These are phyloP conservation scores for Ophiostoma ulmi DNA, from an alignment of 2,329 filamentous ascomycete genomes.

Conservation along the genomic window DNA sequence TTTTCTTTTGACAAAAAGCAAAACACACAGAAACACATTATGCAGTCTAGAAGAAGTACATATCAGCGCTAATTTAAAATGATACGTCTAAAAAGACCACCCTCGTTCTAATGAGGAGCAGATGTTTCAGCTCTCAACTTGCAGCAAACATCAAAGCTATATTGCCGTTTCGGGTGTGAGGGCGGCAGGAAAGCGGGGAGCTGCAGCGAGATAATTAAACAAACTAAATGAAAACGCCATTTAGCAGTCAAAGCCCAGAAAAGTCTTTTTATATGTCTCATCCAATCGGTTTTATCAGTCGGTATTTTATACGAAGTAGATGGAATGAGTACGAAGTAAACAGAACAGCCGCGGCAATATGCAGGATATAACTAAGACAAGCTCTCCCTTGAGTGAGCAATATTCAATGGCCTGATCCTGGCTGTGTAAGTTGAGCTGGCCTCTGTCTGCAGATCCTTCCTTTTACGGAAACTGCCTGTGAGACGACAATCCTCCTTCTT, in stretches of 20 bases:
- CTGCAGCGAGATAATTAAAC: background rate
- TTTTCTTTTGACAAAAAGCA: too few relatives aligned
- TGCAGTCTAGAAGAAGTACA: too few relatives aligned
- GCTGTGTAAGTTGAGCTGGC: background rate
- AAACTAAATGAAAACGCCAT: background rate
- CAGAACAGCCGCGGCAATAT: too few relatives aligned
- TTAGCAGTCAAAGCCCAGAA: background rate
- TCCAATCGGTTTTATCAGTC: too few relatives aligned
- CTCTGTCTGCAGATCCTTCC: background rate
- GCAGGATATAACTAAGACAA: background rate
- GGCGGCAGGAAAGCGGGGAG: background rate
- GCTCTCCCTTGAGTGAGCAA: background rate
- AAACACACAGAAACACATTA: too few relatives aligned
- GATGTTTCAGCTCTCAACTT: background rate
- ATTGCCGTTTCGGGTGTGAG: background rate
- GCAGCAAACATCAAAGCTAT: background rate
- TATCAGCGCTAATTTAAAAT: too few relatives aligned
- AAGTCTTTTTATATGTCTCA: too few relatives aligned
- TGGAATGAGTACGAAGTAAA: too few relatives aligned
- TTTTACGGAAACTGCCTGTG: background rate
- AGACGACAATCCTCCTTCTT: background rate
- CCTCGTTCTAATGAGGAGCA: background rate
- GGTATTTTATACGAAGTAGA: too few relatives aligned
- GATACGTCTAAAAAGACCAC: too few relatives aligned
- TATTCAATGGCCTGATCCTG: background rate